phyloP scores from a whole-genome alignment of 2,329 filamentous ascomycete species.

The Tympanopsis confertula region DNA sequence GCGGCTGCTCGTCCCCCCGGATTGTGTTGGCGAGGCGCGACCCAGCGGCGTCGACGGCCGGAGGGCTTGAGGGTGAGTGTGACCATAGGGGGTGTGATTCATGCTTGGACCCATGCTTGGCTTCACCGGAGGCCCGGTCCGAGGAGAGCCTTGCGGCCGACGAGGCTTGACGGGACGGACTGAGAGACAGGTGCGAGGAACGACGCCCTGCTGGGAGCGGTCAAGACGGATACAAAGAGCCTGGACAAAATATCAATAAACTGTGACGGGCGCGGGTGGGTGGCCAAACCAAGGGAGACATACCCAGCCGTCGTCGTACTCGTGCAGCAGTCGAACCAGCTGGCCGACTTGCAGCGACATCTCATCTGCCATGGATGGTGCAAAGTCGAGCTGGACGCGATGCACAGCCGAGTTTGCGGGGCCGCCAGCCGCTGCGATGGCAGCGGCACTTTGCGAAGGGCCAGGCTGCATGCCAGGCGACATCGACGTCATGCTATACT shows the following conservation, averaged over 20 bases:
- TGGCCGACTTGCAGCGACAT: constrained; percentile 47
- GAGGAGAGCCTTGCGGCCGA: constrained; percentile 34
- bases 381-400: constrained; percentile 57
- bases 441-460: constrained; percentile 39
- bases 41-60: no score
- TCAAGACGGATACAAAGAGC: constrained; percentile 56
- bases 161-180: constrained; percentile 56
- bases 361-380: constrained; percentile 57
- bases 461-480: constrained; percentile 30
- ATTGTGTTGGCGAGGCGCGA: no score
- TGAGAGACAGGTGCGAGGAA: constrained; percentile 55
- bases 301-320: constrained; percentile 68
- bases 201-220: constrained; percentile 55
- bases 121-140: constrained; percentile 43
- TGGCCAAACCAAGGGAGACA: constrained; percentile 22
- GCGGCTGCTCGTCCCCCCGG: no score
- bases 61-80: constrained; percentile 14
- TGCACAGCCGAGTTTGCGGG: constrained; percentile 49
- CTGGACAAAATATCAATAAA: constrained; percentile 31
- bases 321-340: constrained; percentile 52
- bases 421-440: constrained; percentile 50
- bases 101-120: constrained; percentile 15
- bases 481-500: constrained; percentile 47
- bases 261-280: constrained; percentile 8
- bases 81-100: constrained; percentile 17